phyloP scores from a whole-genome alignment of 1,139 yeast species.

The Meyerozyma smithsonii region DNA sequence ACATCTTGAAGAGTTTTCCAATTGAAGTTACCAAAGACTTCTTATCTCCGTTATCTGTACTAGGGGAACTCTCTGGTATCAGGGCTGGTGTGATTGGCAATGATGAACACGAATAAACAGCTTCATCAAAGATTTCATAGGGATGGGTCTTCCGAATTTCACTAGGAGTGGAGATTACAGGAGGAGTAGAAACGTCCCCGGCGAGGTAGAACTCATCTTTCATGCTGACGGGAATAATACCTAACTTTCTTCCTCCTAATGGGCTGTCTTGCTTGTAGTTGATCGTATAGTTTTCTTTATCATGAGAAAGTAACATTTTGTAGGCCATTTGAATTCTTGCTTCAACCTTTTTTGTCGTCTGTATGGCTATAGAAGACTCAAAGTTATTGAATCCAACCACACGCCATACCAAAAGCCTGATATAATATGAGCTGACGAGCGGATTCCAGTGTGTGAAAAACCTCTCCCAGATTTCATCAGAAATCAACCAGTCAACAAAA shows the following conservation, averaged over 20 bases:
- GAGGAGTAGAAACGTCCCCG: conserved; percentile 11
- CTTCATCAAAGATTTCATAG: conserved; percentile 73
- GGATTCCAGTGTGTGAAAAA: conserved; percentile 81
- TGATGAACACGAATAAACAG: conserved; percentile 56
- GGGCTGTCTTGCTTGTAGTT: conserved; percentile 44
- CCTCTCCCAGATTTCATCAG: conserved; percentile 44
- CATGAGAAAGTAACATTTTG: conserved; percentile 17
- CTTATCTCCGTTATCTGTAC: conserved; percentile 8
- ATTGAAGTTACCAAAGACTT: conserved; percentile 34
- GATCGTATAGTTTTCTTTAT: conserved; percentile 7
- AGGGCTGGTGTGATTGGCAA: conserved; percentile 19
- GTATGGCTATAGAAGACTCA: conserved; percentile 32
- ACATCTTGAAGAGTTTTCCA: conserved; percentile 34
- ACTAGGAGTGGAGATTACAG: conserved; percentile 21
- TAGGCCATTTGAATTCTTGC: conserved; percentile 22
- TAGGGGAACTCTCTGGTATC: conserved; percentile 4
- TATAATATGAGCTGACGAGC: conserved; percentile 63
- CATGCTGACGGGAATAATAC: conserved; percentile 34
- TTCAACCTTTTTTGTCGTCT: conserved; percentile 27
- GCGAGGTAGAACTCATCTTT: conserved; percentile 19
- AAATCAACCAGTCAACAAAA: conserved; percentile 52
- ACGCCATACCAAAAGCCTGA: conserved; percentile 67
- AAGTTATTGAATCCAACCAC: conserved; percentile 46
- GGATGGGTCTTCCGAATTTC: conserved; percentile 52
- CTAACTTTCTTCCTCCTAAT: conserved; percentile 45